A percentile compares a stretch with the other conserved stretches of the same genome.
phyloP scores from a whole-genome alignment of 2,329 filamentous ascomycete genomes.

The Epichloe elymi region DNA sequence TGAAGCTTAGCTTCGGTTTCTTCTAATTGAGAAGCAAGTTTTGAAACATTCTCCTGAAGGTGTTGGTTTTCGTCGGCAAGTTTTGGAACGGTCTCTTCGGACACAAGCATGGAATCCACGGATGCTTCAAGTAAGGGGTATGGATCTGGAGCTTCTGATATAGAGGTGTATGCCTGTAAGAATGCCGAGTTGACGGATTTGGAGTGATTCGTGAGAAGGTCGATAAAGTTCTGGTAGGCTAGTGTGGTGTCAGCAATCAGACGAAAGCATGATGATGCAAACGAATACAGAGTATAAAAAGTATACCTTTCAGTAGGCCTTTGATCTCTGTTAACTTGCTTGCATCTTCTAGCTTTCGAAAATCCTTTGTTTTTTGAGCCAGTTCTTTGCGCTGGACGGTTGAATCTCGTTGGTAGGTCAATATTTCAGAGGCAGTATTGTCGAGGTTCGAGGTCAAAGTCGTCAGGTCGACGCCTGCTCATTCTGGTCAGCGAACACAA shows the following conservation, averaged over 20 bases:
- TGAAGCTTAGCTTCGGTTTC: constrained; percentile 71
- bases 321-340: constrained; percentile 83
- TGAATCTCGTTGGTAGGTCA: constrained; percentile 86
- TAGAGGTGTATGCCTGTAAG: constrained; percentile 77
- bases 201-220: constrained; percentile 88
- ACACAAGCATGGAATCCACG: constrained; percentile 81
- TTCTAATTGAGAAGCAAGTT: constrained; percentile 69
- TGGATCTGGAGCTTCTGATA: constrained; percentile 92
- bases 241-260: constrained; percentile 12
- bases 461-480: constrained; percentile 71
- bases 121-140: constrained; percentile 94
- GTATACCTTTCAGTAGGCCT: constrained; percentile 65
- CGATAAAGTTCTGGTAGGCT: constrained; percentile 97
- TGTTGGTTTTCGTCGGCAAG: constrained; percentile 80
- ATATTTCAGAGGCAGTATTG: constrained; percentile 87
- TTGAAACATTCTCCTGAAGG: constrained; percentile 64
- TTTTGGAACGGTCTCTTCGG: constrained; percentile 84
- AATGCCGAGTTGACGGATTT: constrained; percentile 91
- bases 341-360: constrained; percentile 82
- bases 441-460: constrained; percentile 76
- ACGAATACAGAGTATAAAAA: background rate
- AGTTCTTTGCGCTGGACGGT: constrained; percentile 92
- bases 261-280: background rate
- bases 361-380: constrained; percentile 98
- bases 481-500: background rate